Percentiles rank a stretch among this genome's conserved stretches.
Evolutionary conservation across 768 basidiomycete genomes (phyloP).

Genomic region (Boletus coccyginus): DNA sequence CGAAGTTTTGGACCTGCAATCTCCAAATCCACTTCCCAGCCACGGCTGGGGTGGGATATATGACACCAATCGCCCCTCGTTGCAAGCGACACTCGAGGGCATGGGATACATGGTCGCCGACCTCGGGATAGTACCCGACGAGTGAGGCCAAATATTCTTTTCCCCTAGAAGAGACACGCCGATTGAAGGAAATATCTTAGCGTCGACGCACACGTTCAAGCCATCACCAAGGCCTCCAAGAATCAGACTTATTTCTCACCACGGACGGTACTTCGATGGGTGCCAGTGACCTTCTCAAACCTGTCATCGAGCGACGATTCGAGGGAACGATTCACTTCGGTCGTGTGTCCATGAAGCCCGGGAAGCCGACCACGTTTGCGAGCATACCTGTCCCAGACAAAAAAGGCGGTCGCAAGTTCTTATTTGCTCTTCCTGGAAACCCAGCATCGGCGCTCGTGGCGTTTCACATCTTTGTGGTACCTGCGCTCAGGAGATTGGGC

Average conservation of each 20-base stretch:
- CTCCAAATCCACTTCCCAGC: constrained; percentile 30
- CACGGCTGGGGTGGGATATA: constrained; percentile 69
- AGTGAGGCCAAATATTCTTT: constrained; percentile 39
- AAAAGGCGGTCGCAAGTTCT: constrained; percentile 45
- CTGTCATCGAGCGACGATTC: too few species aligned
- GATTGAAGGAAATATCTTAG: constrained; percentile 31
- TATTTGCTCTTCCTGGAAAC: constrained; percentile 88
- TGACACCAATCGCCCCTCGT: constrained; percentile 84
- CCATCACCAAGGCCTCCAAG: constrained; percentile 55
- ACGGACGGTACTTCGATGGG: constrained; percentile 96
- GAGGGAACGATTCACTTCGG: too few species aligned
- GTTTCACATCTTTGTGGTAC: constrained; percentile 81
- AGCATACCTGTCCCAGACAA: too few species aligned
- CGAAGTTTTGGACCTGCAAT: constrained; percentile 67
- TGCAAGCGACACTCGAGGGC: constrained; percentile 65
- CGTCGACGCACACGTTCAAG: constrained; percentile 53
- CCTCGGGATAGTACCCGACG: constrained; percentile 75
- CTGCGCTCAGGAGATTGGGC: constrained; percentile 69
- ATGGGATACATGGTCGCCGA: constrained; percentile 78
- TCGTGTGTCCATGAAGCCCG: too few species aligned
- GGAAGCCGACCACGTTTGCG: too few species aligned
- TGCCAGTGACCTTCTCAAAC: constrained; percentile 81
- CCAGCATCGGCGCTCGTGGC: constrained; percentile 89
- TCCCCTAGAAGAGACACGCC: not conserved
- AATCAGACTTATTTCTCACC: constrained; percentile 74